A percentile compares a stretch with the other conserved stretches of the same genome.
Conservation (phyloP, 495 filamentous ascomycete species). For the Rostrohypoxylon terebratum region DNA sequence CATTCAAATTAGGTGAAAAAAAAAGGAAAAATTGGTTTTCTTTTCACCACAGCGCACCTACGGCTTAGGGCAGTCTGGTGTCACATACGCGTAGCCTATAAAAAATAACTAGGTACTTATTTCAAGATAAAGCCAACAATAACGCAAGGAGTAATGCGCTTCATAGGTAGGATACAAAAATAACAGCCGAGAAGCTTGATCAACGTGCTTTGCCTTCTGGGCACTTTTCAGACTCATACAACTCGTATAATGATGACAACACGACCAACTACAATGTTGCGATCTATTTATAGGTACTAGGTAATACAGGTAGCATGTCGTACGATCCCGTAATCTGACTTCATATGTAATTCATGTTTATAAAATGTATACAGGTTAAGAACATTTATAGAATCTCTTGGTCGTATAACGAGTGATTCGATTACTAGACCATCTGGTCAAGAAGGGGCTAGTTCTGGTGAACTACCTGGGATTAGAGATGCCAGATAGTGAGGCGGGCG, state of each 20-base stretch:
- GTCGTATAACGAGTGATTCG: too few relatives aligned
- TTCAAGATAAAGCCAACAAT: background rate
- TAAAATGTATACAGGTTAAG: too few relatives aligned
- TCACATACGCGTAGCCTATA: too few relatives aligned
- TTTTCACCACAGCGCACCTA: too few relatives aligned
- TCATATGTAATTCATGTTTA: background rate
- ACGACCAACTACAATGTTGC: slow-evolving; percentile 6
- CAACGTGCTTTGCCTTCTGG: background rate
- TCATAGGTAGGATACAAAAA: background rate
- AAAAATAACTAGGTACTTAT: background rate
- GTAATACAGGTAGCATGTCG: background rate
- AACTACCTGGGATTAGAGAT: too few relatives aligned
- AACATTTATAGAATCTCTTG: background rate
- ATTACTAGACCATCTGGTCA: too few relatives aligned
- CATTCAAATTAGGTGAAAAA: too few relatives aligned
- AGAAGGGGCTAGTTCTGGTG: too few relatives aligned
- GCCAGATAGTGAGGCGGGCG: too few relatives aligned
- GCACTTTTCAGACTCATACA: background rate
- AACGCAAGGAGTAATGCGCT: background rate
- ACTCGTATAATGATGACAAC: slow-evolving; percentile 1
- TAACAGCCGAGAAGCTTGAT: background rate
- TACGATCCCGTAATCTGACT: background rate
- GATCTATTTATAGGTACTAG: slow-evolving; percentile 23
- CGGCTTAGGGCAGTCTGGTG: too few relatives aligned
- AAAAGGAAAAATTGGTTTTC: too few relatives aligned